phyloP scores from a whole-genome alignment of 345 rosid genomes.

The Raphanus sativus region DNA sequence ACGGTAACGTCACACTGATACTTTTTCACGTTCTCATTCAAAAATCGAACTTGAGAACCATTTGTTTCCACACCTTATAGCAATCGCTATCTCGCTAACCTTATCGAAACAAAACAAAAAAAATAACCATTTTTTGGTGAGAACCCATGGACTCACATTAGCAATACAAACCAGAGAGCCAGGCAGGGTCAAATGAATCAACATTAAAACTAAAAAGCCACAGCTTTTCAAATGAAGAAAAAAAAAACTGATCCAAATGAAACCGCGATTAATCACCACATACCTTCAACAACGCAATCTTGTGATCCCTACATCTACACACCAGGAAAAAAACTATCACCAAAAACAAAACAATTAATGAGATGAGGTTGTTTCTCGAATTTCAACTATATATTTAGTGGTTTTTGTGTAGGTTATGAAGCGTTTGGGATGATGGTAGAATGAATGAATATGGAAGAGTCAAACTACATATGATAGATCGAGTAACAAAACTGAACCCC shows the following conservation, averaged over 20 bases:
- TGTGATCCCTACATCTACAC: background rate
- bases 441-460: too few species aligned
- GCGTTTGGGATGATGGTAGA: too few species aligned
- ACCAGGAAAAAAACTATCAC: too few species aligned
- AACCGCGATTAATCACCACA: background rate
- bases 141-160: background rate
- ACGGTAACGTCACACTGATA: too few species aligned
- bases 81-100: conserved; percentile 14
- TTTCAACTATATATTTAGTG: too few species aligned
- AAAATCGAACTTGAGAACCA: too few species aligned
- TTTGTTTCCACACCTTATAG: background rate
- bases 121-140: background rate
- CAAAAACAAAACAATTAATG: too few species aligned
- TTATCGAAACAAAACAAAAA: background rate
- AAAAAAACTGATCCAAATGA: background rate
- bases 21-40: too few species aligned
- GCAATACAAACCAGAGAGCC: background rate
- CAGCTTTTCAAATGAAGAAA: conserved; percentile 6
- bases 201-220: conserved; percentile 15
- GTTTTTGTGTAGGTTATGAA: too few species aligned
- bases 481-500: too few species aligned
- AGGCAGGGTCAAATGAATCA: background rate
- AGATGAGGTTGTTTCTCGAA: too few species aligned
- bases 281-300: conserved; percentile 18
- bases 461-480: too few species aligned